Evolutionary conservation across 345 rosid species (phyloP).

Genomic region (Punica granatum): DNA sequence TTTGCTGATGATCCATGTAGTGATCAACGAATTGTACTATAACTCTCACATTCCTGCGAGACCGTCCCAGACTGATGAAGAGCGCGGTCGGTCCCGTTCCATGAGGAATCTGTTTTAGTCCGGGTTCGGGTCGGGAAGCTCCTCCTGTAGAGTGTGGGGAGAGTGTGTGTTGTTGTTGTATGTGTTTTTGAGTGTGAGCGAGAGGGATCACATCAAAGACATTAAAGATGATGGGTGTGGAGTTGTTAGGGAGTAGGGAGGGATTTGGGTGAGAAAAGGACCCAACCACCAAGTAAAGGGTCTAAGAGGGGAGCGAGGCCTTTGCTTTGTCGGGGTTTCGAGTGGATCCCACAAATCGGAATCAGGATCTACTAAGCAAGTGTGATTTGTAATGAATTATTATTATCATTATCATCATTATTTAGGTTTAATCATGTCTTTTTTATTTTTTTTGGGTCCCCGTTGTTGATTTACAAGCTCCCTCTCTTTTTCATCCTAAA

Average conservation of each 20-base stretch:
- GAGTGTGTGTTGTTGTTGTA: not conserved
- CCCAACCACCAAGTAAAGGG: constrained; percentile 38
- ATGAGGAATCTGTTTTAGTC: not conserved
- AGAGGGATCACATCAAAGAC: constrained; percentile 1
- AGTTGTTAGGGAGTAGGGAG: constrained; percentile 11
- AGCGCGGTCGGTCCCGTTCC: not conserved
- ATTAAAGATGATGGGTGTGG: constrained; percentile 12
- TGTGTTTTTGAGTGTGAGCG: not conserved
- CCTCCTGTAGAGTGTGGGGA: not conserved
- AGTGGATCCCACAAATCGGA: constrained; percentile 62
- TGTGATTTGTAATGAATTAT: constrained; percentile 28
- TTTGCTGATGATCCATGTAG: constrained; percentile 1
- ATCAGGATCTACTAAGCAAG: constrained; percentile 40
- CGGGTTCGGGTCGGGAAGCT: not conserved
- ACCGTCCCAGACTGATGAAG: no score
- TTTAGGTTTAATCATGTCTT: not conserved
- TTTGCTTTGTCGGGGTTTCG: constrained; percentile 25
- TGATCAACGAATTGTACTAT: not conserved
- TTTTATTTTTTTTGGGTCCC: no score
- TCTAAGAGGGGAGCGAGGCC: constrained; percentile 12
- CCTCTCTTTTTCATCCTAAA: not conserved
- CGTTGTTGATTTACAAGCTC: not conserved
- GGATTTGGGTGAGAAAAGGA: constrained; percentile 7
- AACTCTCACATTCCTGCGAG: not conserved
- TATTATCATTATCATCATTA: not conserved